These are phyloP conservation scores for Alectoria sarmentosa DNA, from an alignment of 495 filamentous ascomycete genomes.

Conservation along the genomic window DNA sequence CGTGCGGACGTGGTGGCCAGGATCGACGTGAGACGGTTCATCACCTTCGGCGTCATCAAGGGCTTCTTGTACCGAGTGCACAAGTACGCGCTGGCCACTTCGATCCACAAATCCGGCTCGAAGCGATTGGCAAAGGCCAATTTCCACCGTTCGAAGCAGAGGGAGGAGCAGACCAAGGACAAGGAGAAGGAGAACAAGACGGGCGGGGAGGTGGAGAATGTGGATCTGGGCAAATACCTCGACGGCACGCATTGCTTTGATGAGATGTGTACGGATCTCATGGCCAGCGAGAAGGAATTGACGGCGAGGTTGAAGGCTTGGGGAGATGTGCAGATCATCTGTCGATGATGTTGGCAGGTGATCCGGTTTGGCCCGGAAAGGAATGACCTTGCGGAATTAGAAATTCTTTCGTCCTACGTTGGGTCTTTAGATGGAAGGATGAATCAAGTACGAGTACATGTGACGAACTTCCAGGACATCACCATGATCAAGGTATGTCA, in stretches of 20 bases:
- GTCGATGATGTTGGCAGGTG: conserved; percentile 37
- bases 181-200: background rate
- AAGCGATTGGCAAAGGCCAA: conserved; percentile 2
- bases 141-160: background rate
- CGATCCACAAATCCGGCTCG: background rate
- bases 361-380: background rate
- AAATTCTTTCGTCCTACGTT: background rate
- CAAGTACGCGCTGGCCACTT: conserved; percentile 69
- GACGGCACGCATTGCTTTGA: conserved; percentile 83
- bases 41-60: conserved; percentile 94
- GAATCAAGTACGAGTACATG: background rate
- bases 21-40: conserved; percentile 82
- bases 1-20: conserved; percentile 59
- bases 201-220: background rate
- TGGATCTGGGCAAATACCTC: conserved; percentile 55
- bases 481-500: background rate
- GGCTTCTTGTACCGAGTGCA: conserved; percentile 92
- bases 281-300: conserved; percentile 50
- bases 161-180: background rate
- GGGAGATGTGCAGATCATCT: conserved; percentile 49
- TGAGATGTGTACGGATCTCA: conserved; percentile 78
- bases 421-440: background rate
- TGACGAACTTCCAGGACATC: background rate
- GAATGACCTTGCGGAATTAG: background rate
- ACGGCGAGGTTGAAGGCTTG: conserved; percentile 43